Evolutionary conservation across 2,329 filamentous ascomycete species (phyloP).

Genomic region (Trichoderma atroviride): DNA sequence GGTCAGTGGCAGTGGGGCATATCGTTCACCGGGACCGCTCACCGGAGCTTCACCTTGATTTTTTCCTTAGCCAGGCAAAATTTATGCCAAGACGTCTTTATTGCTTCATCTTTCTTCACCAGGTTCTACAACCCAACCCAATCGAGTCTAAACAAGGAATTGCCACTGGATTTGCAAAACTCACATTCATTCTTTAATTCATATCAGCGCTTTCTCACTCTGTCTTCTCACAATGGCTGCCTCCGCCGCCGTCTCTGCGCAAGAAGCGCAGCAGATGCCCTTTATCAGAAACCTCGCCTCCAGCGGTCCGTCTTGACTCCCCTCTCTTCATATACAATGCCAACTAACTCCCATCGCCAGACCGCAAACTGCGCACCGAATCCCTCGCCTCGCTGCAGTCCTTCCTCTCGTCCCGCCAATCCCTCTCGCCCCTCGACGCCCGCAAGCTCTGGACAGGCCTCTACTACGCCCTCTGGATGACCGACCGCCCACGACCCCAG

Average conservation of each 20-base stretch:
- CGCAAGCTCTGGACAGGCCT: slow-evolving; percentile 94
- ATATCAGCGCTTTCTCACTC: not conserved
- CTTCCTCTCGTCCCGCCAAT: slow-evolving; percentile 68
- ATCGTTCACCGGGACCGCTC: not conserved
- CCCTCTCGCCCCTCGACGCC: slow-evolving; percentile 69
- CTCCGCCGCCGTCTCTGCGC: slow-evolving; percentile 43
- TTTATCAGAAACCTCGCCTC: slow-evolving; percentile 85
- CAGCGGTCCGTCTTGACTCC: slow-evolving; percentile 62
- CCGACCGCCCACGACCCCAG: slow-evolving; percentile 84
- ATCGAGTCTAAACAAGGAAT: not conserved
- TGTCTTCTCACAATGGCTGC: not conserved
- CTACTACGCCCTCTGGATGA: slow-evolving; percentile 94
- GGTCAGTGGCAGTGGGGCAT: not conserved
- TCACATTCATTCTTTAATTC: not conserved
- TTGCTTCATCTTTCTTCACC: not conserved
- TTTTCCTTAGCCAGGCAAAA: slow-evolving; percentile 24
- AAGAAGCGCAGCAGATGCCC: slow-evolving; percentile 57
- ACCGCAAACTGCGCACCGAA: slow-evolving; percentile 75
- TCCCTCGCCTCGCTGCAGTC: slow-evolving; percentile 75
- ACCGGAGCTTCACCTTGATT: slow-evolving; percentile 30
- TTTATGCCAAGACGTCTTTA: not conserved
- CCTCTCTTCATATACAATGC: not conserved
- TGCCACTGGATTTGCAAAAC: not conserved
- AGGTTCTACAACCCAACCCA: not conserved
- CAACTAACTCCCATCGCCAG: slow-evolving; percentile 48